Conservation (phyloP, 192 early-diverging fungal species). For the Chytriomyces sp. region DNA sequence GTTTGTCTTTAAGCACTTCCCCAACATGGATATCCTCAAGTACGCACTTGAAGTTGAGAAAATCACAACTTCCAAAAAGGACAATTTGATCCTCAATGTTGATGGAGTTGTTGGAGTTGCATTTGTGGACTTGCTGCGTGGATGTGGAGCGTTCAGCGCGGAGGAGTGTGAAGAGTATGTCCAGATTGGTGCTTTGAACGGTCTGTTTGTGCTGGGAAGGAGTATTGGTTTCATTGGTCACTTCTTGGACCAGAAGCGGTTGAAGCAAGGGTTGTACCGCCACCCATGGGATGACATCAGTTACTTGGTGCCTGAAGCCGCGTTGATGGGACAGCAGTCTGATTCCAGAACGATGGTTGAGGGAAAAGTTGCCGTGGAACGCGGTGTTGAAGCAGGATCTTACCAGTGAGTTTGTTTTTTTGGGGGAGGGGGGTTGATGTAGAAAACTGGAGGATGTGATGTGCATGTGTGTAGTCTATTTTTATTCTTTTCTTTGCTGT, state of each 20-base stretch:
- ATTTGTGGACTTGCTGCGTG: slow-evolving; percentile 92
- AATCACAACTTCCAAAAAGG: slow-evolving; percentile 97
- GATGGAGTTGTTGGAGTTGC: slow-evolving; percentile 94
- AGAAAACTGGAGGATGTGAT: too few relatives aligned
- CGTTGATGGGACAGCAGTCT: neutral
- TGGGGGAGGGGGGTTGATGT: too few relatives aligned
- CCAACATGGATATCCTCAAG: slow-evolving; percentile 82
- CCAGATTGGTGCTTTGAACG: slow-evolving; percentile 92
- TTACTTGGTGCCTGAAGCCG: slow-evolving; percentile 62
- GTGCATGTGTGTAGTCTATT: too few relatives aligned
- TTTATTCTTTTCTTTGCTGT: too few relatives aligned
- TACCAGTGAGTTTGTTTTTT: too few relatives aligned
- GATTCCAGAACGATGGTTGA: slow-evolving; percentile 40
- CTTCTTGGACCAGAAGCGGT: slow-evolving; percentile 95
- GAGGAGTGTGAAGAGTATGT: slow-evolving; percentile 98
- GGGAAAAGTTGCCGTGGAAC: slow-evolving; percentile 35
- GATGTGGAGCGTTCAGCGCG: slow-evolving; percentile 88
- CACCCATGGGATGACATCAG: slow-evolving; percentile 98
- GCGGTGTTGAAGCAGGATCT: neutral
- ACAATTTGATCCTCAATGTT: slow-evolving; percentile 80
- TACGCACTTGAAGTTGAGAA: slow-evolving; percentile 93
- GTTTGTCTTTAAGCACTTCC: slow-evolving; percentile 88
- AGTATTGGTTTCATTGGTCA: slow-evolving; percentile 98
- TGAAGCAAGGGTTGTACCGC: slow-evolving; percentile 98
- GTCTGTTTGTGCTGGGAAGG: slow-evolving; percentile 94